phyloP scores from a whole-genome alignment of 441 rosid species.

The Dalechampia spathulata region DNA sequence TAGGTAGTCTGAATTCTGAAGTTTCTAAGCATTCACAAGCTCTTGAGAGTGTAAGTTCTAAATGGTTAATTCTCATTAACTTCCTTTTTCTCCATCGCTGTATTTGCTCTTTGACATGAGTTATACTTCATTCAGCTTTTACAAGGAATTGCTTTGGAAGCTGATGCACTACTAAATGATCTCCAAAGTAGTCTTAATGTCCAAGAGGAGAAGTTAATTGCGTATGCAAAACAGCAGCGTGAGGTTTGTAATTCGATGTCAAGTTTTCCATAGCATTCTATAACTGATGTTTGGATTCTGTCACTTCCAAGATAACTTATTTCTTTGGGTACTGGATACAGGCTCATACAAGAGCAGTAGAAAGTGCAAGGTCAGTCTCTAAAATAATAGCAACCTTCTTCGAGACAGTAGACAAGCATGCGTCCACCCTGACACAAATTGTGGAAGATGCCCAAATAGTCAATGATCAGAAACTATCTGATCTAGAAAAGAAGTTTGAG shows the following conservation, averaged over 20 bases:
- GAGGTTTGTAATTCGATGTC: slow-evolving; percentile 38
- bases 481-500: slow-evolving; percentile 89
- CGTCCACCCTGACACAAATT: slow-evolving; percentile 55
- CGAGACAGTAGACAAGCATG: slow-evolving; percentile 63
- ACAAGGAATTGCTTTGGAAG: slow-evolving; percentile 80
- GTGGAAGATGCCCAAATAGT: slow-evolving; percentile 78
- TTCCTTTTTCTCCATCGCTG: slow-evolving; percentile 9
- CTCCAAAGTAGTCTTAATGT: slow-evolving; percentile 75
- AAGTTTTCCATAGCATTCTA: not conserved
- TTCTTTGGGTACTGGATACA: slow-evolving; percentile 24
- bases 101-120: not conserved
- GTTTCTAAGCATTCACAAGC: slow-evolving; percentile 76
- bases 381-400: slow-evolving; percentile 70
- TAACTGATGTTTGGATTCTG: slow-evolving; percentile 2
- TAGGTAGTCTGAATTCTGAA: slow-evolving; percentile 65
- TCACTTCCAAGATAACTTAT: not conserved
- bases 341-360: slow-evolving; percentile 87
- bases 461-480: slow-evolving; percentile 64
- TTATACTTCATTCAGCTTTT: slow-evolving; percentile 59
- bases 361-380: slow-evolving; percentile 72
- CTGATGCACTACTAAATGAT: slow-evolving; percentile 75
- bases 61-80: not conserved
- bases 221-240: slow-evolving; percentile 77
- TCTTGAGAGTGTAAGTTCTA: slow-evolving; percentile 65
- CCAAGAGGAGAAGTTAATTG: slow-evolving; percentile 73